phyloP scores from a whole-genome alignment of 2,329 filamentous ascomycete species.

The Uncinocarpus reesii region DNA sequence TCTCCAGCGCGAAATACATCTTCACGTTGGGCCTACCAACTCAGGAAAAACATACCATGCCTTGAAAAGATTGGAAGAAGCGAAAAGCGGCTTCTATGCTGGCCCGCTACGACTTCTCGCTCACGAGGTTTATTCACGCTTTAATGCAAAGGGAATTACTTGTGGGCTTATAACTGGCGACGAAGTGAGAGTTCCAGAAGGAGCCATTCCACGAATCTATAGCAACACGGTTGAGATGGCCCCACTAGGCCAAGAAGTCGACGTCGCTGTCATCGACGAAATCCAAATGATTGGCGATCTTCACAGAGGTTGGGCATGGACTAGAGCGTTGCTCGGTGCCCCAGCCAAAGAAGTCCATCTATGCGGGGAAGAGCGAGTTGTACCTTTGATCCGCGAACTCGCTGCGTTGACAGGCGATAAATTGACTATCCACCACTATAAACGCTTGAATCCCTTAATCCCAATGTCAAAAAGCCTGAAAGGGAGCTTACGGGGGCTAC shows the following conservation, averaged over 20 bases:
- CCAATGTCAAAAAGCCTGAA: slow-evolving; percentile 54
- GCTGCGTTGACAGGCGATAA: slow-evolving; percentile 73
- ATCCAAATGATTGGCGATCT: slow-evolving; percentile 88
- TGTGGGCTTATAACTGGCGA: slow-evolving; percentile 86
- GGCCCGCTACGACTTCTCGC: slow-evolving; percentile 81
- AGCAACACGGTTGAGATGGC: slow-evolving; percentile 96
- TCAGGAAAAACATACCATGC: slow-evolving; percentile 97
- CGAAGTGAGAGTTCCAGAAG: slow-evolving; percentile 61
- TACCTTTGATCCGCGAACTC: slow-evolving; percentile 66
- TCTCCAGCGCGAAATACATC: slow-evolving; percentile 70
- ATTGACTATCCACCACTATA: slow-evolving; percentile 68
- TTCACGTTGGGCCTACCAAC: slow-evolving; percentile 95
- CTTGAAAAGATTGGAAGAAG: slow-evolving; percentile 68
- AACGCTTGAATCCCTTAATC: slow-evolving; percentile 69
- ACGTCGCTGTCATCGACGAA: slow-evolving; percentile 94
- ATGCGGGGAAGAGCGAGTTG: slow-evolving; percentile 77
- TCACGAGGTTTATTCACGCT: slow-evolving; percentile 86
- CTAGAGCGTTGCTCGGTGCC: slow-evolving; percentile 74
- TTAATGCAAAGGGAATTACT: slow-evolving; percentile 63
- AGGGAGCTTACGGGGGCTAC: slow-evolving; percentile 54
- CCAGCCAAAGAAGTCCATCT: slow-evolving; percentile 83
- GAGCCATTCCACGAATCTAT: slow-evolving; percentile 48
- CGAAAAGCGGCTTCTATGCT: slow-evolving; percentile 71
- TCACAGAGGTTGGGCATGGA: slow-evolving; percentile 89
- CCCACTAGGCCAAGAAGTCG: slow-evolving; percentile 49